Evolutionary conservation across 192 early-diverging fungal genomes (phyloP).

Genomic region (Coemansia furcata): DNA sequence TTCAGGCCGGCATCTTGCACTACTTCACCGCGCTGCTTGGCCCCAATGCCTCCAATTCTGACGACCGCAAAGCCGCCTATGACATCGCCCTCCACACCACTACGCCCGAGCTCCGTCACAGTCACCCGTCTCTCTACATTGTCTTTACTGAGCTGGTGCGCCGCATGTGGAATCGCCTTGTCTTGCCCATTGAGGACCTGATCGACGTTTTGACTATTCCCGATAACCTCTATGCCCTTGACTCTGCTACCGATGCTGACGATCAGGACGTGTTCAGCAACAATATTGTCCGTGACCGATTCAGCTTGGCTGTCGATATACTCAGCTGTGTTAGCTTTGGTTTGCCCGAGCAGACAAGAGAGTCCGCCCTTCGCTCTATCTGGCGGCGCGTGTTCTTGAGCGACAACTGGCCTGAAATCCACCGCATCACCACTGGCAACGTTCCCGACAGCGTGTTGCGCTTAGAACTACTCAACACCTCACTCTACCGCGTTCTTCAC

Average conservation of each 20-base stretch:
- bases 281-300: conserved; percentile 19
- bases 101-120: conserved; percentile 28
- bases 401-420: conserved; percentile 36
- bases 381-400: conserved; percentile 47
- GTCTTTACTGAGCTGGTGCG: conserved; percentile 29
- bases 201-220: conserved; percentile 39
- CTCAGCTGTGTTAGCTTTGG: conserved; percentile 32
- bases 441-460: conserved; percentile 30
- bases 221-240: conserved; percentile 7
- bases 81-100: conserved; percentile 41
- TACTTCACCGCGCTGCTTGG: conserved; percentile 12
- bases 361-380: conserved; percentile 28
- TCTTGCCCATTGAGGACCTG: conserved; percentile 23
- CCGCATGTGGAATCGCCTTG: conserved; percentile 18
- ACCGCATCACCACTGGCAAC: conserved; percentile 4
- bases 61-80: conserved; percentile 22
- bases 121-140: conserved; percentile 29
- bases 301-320: conserved; percentile 34
- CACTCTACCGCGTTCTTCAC: conserved; percentile 26
- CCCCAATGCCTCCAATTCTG: neutral
- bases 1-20: conserved; percentile 19
- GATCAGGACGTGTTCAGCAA: conserved; percentile 2
- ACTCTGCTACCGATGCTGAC: neutral
- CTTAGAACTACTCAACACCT: conserved; percentile 18
- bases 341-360: conserved; percentile 20